Evolutionary conservation across 805 yeast species (phyloP).

Genomic region (Saccharomycopsis synnaedendra): DNA sequence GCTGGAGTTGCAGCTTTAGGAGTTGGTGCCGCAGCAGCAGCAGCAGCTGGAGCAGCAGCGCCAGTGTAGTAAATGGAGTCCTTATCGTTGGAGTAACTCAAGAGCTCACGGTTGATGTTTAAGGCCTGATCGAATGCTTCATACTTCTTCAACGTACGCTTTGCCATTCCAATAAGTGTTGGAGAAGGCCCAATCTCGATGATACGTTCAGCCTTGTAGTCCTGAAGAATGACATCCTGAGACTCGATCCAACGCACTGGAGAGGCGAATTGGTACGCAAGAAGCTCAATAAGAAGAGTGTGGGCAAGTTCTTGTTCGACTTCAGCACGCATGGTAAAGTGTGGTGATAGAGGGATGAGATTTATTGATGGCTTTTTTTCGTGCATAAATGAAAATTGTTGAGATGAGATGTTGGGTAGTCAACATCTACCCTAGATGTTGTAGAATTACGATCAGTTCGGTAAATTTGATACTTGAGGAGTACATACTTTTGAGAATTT

Average conservation of each 20-base stretch:
- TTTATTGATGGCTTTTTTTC: background rate
- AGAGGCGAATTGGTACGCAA: slow-evolving; percentile 98
- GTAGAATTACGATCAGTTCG: too few relatives aligned
- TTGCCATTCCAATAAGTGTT: slow-evolving; percentile 97
- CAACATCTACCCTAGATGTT: too few relatives aligned
- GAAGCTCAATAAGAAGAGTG: slow-evolving; percentile 82
- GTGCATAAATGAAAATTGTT: background rate
- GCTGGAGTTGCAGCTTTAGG: slow-evolving; percentile 20
- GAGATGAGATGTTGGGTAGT: too few relatives aligned
- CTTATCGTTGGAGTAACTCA: slow-evolving; percentile 91
- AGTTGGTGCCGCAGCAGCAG: slow-evolving; percentile 24
- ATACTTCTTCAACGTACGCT: slow-evolving; percentile 91
- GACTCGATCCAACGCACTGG: slow-evolving; percentile 99
- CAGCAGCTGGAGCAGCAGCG: slow-evolving; percentile 39
- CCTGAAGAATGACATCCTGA: slow-evolving; percentile 92
- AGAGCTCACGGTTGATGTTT: slow-evolving; percentile 74
- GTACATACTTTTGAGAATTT: too few relatives aligned
- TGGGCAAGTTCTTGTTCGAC: slow-evolving; percentile 97
- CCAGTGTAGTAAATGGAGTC: slow-evolving; percentile 88
- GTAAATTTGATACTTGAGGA: too few relatives aligned
- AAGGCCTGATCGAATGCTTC: slow-evolving; percentile 97
- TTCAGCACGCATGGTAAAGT: slow-evolving; percentile 56
- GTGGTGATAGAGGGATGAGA: background rate
- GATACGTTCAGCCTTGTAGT: slow-evolving; percentile 90
- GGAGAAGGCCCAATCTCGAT: slow-evolving; percentile 99